Conservation (phyloP, 768 basidiomycete species). For the Termitomyces sp. region DNA sequence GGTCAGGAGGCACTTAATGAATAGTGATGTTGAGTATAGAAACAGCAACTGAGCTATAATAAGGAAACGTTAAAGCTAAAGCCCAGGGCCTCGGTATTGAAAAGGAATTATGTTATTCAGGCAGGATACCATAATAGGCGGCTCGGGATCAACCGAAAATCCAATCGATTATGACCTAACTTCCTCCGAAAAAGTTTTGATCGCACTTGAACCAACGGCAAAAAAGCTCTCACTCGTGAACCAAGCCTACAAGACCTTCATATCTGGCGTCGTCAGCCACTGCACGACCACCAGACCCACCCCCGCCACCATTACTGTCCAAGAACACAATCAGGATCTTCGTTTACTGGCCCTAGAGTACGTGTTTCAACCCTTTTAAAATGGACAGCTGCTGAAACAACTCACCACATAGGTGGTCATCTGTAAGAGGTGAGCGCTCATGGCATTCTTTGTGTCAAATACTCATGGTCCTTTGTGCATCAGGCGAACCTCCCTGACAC, state of each 20-base stretch:
- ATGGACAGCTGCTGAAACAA: conserved; percentile 12
- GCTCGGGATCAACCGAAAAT: conserved; percentile 12
- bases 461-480: conserved; percentile 15
- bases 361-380: conserved; percentile 21
- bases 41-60: no score
- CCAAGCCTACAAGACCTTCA: background rate
- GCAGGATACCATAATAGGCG: conserved; percentile 1
- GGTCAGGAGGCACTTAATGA: no score
- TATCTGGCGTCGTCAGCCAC: conserved; percentile 16
- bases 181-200: conserved; percentile 13
- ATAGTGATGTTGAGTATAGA: background rate
- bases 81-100: background rate
- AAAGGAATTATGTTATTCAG: background rate
- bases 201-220: conserved; percentile 8
- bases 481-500: conserved; percentile 82
- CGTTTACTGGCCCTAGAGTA: conserved; percentile 79
- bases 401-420: conserved; percentile 61
- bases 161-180: conserved; percentile 16
- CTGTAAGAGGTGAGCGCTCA: conserved; percentile 58
- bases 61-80: background rate
- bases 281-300: conserved; percentile 34
- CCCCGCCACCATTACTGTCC: conserved; percentile 64
- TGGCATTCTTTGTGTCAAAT: conserved; percentile 1
- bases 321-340: conserved; percentile 73
- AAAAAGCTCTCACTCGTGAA: conserved; percentile 8